Base-by-base conservation (phyloP, 2,329 filamentous ascomycete species). In the Scedosporium dehoogii region DNA sequence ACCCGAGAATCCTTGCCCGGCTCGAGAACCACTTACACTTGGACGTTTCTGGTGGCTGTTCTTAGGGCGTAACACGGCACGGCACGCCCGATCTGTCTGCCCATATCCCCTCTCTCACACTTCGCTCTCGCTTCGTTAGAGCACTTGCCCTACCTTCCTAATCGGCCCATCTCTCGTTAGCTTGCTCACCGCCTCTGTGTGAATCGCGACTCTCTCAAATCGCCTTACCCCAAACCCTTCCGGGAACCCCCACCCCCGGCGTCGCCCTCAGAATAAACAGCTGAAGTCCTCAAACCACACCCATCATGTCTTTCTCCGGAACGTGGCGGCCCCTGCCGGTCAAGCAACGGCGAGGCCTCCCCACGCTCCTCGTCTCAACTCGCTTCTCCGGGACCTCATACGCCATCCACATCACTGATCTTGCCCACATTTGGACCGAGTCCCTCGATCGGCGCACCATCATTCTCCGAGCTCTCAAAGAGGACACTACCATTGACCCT, bases 391-490 rank as follows among this genome's bases (percentile, higher is more conserved):
- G 76, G 16, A 73, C 79, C 23, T 81, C 84, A 10, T 92, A 92
- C 74, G 79, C 76, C 1, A 71, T 92, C 29, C 79, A 84, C 63
- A 70, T 93, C 46, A 91, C 88, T 2, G 90, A 93, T 70, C 78
- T 92, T 64, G 85, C 82, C 69, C 82, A 86, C 66, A 76, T 92
- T n/a, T 94, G 90, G 90, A 74, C 77, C 27, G 89, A 92, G 73
- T 78, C 72, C 7, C 74, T 92, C 23, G 81, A 85, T 62, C 77
- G 84, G 23, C 78, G 77, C n/a, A 79, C 77, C 10, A 88, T 93
- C 63, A 80, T 86, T 62, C 75, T 79, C 64, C 83, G 88, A 64
- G 87, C 85, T 33, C 78, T 83, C 62, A 74, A 81, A 25, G 80
- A 87, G 67, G 81, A 85, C 67, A 89, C 87, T 16, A 86, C 83